Evolutionary conservation across 129 eudicot genomes (phyloP), one percentile per base, ranked within the genome.

Genomic region (Scalesia atractyloides): DNA sequence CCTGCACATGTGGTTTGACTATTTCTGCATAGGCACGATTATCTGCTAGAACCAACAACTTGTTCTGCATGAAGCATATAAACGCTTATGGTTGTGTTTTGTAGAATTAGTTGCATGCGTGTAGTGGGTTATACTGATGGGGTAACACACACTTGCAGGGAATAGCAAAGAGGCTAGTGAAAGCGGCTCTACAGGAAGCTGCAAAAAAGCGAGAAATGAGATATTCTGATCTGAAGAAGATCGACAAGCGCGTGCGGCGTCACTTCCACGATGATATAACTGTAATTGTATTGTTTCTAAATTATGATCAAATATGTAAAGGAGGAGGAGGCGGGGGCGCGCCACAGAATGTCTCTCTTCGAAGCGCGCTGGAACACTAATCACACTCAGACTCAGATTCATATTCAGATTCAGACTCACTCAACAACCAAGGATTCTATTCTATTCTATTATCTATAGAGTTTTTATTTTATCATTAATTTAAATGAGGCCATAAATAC

Each of bases 181-280:
- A 87, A 70, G 89, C 92, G 34, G 92, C 89, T 2, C 82, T 87
- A 3, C 89, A 87, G 4, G 92, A 81, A 76, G 92, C 92, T 3
- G 92, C 92, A 24, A 87, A 80, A 66, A 87, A 87, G 66, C 48
- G 92, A 68, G 92, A 87, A 67, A 81, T 87, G 86, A 73, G 92
- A 68, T 87, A 87, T 54, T 84, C 89, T 19, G 92, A 87, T 87
- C 86, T 87, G 11, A 61, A 81, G 14, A 87, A 69, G 77, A 87
- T 87, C 16, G 89, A 87, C 69, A 84, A 81, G 84, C 74, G 86
- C 62, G 89, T 87, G 47, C 68, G 92, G 48, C 92, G 92, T 41
- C 88, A 87, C 78, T 86, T 86, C 61, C 91, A 86, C 59, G 91
- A 86, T 72, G 91, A 86, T 58, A 86, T 86, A 76, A 87, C 92